Conservation (phyloP, 129 eudicot genomes). For the Calendula officinalis region DNA sequence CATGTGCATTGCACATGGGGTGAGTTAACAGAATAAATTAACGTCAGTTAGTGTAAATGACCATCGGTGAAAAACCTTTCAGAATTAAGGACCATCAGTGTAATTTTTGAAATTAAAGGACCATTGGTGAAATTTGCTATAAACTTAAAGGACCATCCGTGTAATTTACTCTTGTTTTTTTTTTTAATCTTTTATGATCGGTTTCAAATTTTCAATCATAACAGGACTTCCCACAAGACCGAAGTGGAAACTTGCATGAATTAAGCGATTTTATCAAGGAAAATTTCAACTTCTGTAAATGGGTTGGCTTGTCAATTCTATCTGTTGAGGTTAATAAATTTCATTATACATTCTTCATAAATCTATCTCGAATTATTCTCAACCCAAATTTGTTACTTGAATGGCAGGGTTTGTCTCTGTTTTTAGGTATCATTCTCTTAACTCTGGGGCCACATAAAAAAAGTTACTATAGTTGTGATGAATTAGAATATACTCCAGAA, state of each 20-base stretch:
- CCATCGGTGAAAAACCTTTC: no score
- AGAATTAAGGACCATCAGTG: no score
- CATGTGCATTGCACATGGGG: no score
- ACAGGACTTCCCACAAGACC: conserved; percentile 74
- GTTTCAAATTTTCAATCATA: conserved; percentile 8
- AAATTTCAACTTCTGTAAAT: conserved; percentile 37
- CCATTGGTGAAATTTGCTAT: no score
- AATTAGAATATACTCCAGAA: conserved; percentile 13
- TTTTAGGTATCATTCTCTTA: neutral
- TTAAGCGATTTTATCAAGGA: conserved; percentile 48
- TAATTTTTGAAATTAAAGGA: no score
- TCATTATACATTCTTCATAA: no score
- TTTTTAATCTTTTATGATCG: neutral
- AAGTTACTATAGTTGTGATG: neutral
- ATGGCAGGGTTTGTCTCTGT: neutral
- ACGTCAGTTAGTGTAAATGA: no score
- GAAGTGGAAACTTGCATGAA: conserved; percentile 49
- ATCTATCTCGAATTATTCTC: no score
- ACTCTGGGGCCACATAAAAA: neutral
- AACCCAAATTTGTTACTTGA: no score
- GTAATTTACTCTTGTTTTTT: no score
- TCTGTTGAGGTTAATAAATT: neutral
- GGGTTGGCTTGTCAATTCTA: neutral
- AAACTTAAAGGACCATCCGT: no score
- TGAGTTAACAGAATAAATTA: no score